Conservation (phyloP, 2,329 filamentous ascomycete species). For the Fusarium goolgardi region DNA sequence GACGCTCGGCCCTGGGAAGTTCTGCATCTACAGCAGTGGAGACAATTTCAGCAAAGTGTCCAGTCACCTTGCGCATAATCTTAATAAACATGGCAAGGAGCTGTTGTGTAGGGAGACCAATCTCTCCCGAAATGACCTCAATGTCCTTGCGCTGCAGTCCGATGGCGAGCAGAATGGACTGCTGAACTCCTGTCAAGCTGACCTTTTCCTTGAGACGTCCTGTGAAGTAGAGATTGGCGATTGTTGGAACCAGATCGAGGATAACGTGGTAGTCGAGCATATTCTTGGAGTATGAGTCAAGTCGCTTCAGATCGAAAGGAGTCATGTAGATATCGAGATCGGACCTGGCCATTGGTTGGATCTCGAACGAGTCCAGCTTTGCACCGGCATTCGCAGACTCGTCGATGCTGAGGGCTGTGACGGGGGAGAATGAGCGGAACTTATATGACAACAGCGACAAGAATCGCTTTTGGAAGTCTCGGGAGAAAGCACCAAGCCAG, state of each 20-base stretch:
- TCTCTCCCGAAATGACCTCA: constrained; percentile 81
- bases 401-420: constrained; percentile 86
- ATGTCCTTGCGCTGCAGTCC: constrained; percentile 92
- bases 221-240: constrained; percentile 87
- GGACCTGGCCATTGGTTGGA: constrained; percentile 72
- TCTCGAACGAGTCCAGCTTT: constrained; percentile 66
- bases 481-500: constrained; percentile 91
- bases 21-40: constrained; percentile 77
- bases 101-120: constrained; percentile 79
- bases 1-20: constrained; percentile 67
- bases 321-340: constrained; percentile 84
- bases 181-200: constrained; percentile 83
- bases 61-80: constrained; percentile 86
- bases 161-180: constrained; percentile 87
- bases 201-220: constrained; percentile 76
- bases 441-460: constrained; percentile 89
- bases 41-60: constrained; percentile 80
- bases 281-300: constrained; percentile 96
- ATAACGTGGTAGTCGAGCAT: constrained; percentile 99
- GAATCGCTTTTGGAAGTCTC: constrained; percentile 96
- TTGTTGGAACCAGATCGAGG: constrained; percentile 86
- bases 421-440: constrained; percentile 83
- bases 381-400: constrained; percentile 83
- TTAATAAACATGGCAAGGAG: constrained; percentile 98
- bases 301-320: constrained; percentile 92